A percentile compares a stretch with the other conserved stretches of the same genome.
Evolutionary conservation across 306 rosid species (phyloP).

Genomic region (Begonia fuchsioides): DNA sequence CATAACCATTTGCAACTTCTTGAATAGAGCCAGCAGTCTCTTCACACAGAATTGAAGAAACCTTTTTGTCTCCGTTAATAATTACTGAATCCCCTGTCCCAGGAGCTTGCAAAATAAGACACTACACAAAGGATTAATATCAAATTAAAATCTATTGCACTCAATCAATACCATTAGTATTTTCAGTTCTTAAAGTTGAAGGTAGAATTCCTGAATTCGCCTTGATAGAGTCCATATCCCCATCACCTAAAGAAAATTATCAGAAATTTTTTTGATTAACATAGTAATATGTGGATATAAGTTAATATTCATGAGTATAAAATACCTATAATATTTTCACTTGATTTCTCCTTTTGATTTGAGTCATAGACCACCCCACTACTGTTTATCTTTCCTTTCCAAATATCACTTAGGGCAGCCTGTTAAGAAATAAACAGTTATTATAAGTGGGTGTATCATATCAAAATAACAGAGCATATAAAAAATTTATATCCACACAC

Average conservation of each 20-base stretch:
- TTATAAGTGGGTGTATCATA: not conserved
- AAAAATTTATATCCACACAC: slow-evolving; percentile 11
- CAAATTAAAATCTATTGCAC: not conserved
- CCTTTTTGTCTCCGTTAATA: slow-evolving; percentile 5
- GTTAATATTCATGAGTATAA: slow-evolving; percentile 4
- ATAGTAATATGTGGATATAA: slow-evolving; percentile 1
- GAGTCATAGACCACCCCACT: slow-evolving; percentile 29
- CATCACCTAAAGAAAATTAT: not conserved
- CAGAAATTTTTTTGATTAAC: not conserved
- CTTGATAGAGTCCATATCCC: not conserved
- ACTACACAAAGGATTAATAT: not conserved
- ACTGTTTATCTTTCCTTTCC: slow-evolving; percentile 37
- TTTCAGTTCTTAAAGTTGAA: not conserved
- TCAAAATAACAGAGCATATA: not conserved
- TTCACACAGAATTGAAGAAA: slow-evolving; percentile 8
- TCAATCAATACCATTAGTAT: not conserved
- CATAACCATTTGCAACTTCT: slow-evolving; percentile 13
- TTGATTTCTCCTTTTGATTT: slow-evolving; percentile 17
- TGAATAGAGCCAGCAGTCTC: slow-evolving; percentile 7
- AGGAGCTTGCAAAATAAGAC: no score
- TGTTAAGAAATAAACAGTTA: slow-evolving; percentile 11
- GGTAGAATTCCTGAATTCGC: not conserved
- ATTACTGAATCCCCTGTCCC: no score
- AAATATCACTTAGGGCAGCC: slow-evolving; percentile 30
- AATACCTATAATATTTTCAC: slow-evolving; percentile 27